Base-by-base conservation (phyloP, 371 early-diverging fungal species). In the Rhizomucor miehei region DNA sequence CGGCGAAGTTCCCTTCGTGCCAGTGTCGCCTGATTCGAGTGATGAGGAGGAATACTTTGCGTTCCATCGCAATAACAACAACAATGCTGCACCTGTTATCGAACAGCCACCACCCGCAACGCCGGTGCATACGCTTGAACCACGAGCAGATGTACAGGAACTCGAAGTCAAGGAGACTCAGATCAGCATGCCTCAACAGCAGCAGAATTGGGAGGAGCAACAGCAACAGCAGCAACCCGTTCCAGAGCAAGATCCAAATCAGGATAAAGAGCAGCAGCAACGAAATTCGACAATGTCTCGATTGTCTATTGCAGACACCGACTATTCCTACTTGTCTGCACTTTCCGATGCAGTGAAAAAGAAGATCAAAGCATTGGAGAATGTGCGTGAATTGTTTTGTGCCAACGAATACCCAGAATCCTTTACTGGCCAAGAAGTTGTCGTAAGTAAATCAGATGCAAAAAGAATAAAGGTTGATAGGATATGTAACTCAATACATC, bases 361-460 rank as follows among this genome's bases (percentile, higher is more conserved):
- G 36, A 50, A 45, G 12, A 60, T 69, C 41, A 59, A 59, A 29
- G 58, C 55, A 11, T 44, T 65, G 45, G 56, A 57, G 13, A 46
- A 62, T 38, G 61, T 62, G 23, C 67, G 78, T 21, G 68, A 68
- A 21, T 44, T 74, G 6, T 69, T 70, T 54, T 74, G 74, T 34
- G 57, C 73, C 1, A 66, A 69, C n/a, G 73, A 68, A 39, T 77
- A 77, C 48, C 73, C 78, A 8, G 66, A 70, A 29, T 62, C 70
- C 38, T 77, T 77, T 46, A 74, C 70, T 21, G 78, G 78, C 13
- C 52, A 60, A 39, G 78, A 77, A 59, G 78, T 75, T 6, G 62
- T 74, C 47, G 75, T 77, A 67, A 67, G 61, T 63, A 39, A 47
- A 16, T 14, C n/a, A 21, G 51, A 38, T 23, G 47, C 17, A 19